These are phyloP conservation scores for Telopea speciosissima DNA, from an alignment of 177 flowering plant genomes.

Conservation along the genomic window DNA sequence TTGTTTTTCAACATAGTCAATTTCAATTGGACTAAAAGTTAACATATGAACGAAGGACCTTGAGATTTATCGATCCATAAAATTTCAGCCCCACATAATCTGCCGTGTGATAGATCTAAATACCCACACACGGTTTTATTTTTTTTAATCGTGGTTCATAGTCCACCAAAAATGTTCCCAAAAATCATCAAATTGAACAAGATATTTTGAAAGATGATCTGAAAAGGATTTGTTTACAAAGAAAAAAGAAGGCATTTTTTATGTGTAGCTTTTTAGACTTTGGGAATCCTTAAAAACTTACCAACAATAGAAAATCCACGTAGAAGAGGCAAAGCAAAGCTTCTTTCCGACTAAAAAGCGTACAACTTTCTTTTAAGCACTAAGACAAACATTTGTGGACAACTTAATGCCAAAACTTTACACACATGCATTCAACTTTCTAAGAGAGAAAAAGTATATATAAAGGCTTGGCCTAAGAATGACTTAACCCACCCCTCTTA, in stretches of 20 bases:
- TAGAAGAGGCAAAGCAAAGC: slow-evolving; percentile 18
- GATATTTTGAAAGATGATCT: slow-evolving; percentile 20
- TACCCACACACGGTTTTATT: no score
- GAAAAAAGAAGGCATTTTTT: slow-evolving; percentile 25
- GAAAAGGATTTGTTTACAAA: slow-evolving; percentile 25
- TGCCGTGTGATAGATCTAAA: no score
- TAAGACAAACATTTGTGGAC: slow-evolving; percentile 11
- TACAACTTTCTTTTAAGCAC: slow-evolving; percentile 17
- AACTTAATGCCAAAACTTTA: slow-evolving; percentile 21
- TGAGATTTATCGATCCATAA: no score
- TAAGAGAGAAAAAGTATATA: slow-evolving; percentile 14
- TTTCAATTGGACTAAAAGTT: no score
- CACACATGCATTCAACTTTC: slow-evolving; percentile 37
- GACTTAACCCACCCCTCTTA: slow-evolving; percentile 19
- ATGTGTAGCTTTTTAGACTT: slow-evolving; percentile 18
- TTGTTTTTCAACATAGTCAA: no score
- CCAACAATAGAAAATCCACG: slow-evolving; percentile 33
- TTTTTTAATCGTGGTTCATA: no score
- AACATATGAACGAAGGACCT: no score
- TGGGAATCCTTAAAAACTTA: slow-evolving; percentile 34
- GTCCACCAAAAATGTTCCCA: no score
- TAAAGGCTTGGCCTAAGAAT: slow-evolving; percentile 19
- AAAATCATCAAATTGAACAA: background rate
- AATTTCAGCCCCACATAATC: no score
- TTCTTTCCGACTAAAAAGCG: slow-evolving; percentile 27